A percentile compares a stretch with the other conserved stretches of the same genome.
Evolutionary conservation across 164 flowering plant species (phyloP).

Genomic region (Magnolia kwangsiensis): DNA sequence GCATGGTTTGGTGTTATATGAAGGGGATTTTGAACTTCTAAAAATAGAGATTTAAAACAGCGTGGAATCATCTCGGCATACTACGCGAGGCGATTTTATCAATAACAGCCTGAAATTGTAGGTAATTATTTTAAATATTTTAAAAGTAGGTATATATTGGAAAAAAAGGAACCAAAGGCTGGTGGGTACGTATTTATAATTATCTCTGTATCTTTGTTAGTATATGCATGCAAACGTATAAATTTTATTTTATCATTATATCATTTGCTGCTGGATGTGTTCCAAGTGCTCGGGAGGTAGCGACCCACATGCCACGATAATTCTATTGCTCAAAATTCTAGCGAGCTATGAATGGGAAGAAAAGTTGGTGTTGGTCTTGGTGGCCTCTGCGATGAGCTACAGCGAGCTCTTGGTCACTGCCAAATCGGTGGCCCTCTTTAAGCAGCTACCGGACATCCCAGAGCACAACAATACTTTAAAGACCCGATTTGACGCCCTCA

Average conservation of each 20-base stretch:
- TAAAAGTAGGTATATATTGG: too few species aligned
- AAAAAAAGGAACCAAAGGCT: not conserved
- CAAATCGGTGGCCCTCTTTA: slow-evolving; percentile 38
- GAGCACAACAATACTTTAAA: slow-evolving; percentile 32
- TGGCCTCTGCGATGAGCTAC: slow-evolving; percentile 38
- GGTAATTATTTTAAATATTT: too few species aligned
- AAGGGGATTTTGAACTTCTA: too few species aligned
- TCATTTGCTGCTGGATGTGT: slow-evolving; percentile 30
- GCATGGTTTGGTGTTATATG: too few species aligned
- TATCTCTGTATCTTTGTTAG: too few species aligned
- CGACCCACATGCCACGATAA: slow-evolving; percentile 53
- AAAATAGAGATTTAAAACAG: too few species aligned
- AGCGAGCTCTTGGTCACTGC: slow-evolving; percentile 55
- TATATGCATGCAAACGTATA: too few species aligned
- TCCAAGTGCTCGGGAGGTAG: slow-evolving; percentile 63
- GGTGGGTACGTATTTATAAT: too few species aligned
- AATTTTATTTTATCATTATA: too few species aligned
- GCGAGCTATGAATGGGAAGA: slow-evolving; percentile 45
- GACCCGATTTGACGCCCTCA: slow-evolving; percentile 42
- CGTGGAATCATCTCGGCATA: too few species aligned
- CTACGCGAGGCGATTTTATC: too few species aligned
- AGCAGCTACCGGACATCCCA: slow-evolving; percentile 47
- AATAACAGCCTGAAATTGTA: too few species aligned
- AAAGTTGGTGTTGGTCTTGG: slow-evolving; percentile 42
- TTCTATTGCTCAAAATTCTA: slow-evolving; percentile 42